Conservation (phyloP, 352 stramenopile species). For the Phytophthora pseudosyringae region DNA sequence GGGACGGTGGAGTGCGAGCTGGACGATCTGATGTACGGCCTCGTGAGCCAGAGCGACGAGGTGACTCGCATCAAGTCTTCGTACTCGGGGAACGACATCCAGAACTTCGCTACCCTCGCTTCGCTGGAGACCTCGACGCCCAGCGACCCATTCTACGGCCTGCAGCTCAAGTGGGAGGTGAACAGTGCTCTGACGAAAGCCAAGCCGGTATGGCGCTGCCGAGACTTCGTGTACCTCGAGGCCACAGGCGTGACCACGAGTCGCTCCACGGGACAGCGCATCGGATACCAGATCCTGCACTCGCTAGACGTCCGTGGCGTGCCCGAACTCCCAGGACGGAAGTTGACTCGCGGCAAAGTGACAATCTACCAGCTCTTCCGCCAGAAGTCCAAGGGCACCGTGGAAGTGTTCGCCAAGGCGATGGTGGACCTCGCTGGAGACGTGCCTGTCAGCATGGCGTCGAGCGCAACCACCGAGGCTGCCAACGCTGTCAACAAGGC, state of each 20-base stretch:
- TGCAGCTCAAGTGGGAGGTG: slow-evolving; percentile 43
- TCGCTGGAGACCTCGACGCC: slow-evolving; percentile 23
- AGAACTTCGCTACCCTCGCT: slow-evolving; percentile 38
- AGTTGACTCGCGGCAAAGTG: slow-evolving; percentile 36
- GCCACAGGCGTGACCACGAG: slow-evolving; percentile 39
- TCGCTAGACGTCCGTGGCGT: slow-evolving; percentile 49
- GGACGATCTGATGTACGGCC: slow-evolving; percentile 46
- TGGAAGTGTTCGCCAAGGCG: slow-evolving; percentile 45
- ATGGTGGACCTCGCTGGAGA: slow-evolving; percentile 31
- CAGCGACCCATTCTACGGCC: slow-evolving; percentile 32
- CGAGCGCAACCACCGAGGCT: slow-evolving; percentile 25
- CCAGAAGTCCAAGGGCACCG: slow-evolving; percentile 35
- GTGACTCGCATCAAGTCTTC: slow-evolving; percentile 38
- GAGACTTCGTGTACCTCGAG: slow-evolving; percentile 60
- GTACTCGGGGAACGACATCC: slow-evolving; percentile 32
- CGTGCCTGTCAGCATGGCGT: slow-evolving; percentile 20
- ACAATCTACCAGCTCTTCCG: slow-evolving; percentile 42
- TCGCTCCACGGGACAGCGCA: slow-evolving; percentile 25
- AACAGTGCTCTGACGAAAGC: slow-evolving; percentile 25
- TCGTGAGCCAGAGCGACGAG: slow-evolving; percentile 39
- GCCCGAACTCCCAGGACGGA: slow-evolving; percentile 37
- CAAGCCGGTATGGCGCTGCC: slow-evolving; percentile 38
- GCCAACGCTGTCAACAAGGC: slow-evolving; percentile 19
- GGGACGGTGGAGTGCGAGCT: slow-evolving; percentile 36
- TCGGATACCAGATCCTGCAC: slow-evolving; percentile 59